Base-by-base conservation (phyloP, 768 basidiomycete species). In the Dentipellis sp. region DNA sequence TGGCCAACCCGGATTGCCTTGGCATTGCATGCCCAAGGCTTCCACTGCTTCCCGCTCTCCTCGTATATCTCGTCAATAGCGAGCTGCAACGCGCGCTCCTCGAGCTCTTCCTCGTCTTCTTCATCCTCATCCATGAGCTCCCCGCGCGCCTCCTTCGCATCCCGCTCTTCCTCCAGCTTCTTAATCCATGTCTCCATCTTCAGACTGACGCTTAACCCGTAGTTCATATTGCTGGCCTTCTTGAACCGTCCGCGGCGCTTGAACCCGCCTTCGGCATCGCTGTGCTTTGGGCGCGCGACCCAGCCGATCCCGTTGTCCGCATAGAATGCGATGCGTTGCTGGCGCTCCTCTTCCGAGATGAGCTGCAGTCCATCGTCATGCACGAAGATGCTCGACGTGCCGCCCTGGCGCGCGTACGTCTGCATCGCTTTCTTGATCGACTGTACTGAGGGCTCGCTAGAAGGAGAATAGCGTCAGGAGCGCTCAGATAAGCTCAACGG, bases 141-240 rank as follows among this genome's bases (percentile, higher is more conserved):
- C 12, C 70, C 66, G 34, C 70, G 51, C 56, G 70, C 64, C 56
- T 65, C 66, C 59, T 69, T 58, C 65, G 63, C 42, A n/a, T 66
- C 71, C 14, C 71, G 65, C 16, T 65, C 69, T 10, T 71, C 69
- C 63, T 82, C 78, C 16, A 83, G 70, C n/a, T 64, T 63, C 9
- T 72, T 73, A 49, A 83, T 71, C 49, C 75, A 67, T 57, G 75
- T 74, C 65, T 82, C 80, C 60, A 81, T 67, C 53, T 82, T 78
- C 29, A 91, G 73, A 4, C 83, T 85, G 5, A 91, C 74, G 63
- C 82, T 71, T n/a, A 78, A 74, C 0, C 79, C 90, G 63, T 86
- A 92, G 66, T 94, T 95, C 86, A 94, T 84, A 70, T 95, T 95
- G 14, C 83, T 85, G 1, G 91, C 91, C 71, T 95, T 95, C 76